Conservation (phyloP, 2,329 filamentous ascomycete genomes). For the Aureobasidium melanogenum region DNA sequence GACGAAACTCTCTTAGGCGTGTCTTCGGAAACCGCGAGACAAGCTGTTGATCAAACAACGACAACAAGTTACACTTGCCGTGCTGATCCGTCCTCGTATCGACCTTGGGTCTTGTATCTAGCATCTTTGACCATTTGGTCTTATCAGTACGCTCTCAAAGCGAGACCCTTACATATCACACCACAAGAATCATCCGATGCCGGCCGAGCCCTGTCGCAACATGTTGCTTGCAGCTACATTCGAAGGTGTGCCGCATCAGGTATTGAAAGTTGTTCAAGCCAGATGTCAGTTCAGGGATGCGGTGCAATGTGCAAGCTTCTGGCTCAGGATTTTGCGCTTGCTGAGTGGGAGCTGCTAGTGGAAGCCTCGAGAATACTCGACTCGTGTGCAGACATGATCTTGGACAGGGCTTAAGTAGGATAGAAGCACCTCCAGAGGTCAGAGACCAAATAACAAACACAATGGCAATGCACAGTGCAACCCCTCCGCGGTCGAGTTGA, state of each 20-base stretch:
- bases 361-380: conserved; percentile 72
- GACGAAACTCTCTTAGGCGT: conserved; percentile 62
- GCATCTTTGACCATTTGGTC: conserved; percentile 85
- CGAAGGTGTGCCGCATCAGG: not conserved
- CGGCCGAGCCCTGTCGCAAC: not conserved
- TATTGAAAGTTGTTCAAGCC: not conserved
- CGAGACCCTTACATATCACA: not conserved
- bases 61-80: conserved; percentile 61
- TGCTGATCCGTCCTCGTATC: conserved; percentile 77
- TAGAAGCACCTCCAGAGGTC: not conserved
- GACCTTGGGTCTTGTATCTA: conserved; percentile 90
- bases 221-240: not conserved
- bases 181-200: not conserved
- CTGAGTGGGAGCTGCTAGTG: conserved; percentile 79
- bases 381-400: conserved; percentile 49
- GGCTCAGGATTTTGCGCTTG: conserved; percentile 67
- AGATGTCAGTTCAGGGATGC: conserved; percentile 47
- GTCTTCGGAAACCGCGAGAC: conserved; percentile 2
- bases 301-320: conserved; percentile 70
- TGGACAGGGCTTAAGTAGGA: not conserved
- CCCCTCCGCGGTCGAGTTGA: too few species aligned
- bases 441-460: too few species aligned
- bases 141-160: conserved; percentile 64
- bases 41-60: conserved; percentile 22
- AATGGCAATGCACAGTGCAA: too few species aligned